phyloP scores from a whole-genome alignment of 2,329 filamentous ascomycete genomes.

The Dothidotthia symphoricarpi region DNA sequence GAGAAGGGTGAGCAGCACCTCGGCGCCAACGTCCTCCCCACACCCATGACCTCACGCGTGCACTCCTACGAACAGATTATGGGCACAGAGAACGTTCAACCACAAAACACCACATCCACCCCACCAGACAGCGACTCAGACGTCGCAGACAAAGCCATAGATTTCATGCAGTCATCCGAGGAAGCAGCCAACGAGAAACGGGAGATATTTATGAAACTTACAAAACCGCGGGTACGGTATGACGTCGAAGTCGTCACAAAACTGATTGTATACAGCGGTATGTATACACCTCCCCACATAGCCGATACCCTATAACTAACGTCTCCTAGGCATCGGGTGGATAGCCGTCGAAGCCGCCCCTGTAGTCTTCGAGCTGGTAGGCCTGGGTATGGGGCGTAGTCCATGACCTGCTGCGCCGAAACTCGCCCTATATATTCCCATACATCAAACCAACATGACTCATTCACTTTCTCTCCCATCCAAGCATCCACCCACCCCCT shows the following conservation, averaged over 20 bases:
- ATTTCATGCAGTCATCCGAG: constrained; percentile 17
- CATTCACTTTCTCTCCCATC: too few species aligned
- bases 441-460: too few species aligned
- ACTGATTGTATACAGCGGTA: constrained; percentile 89
- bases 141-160: constrained; percentile 24
- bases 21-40: constrained; percentile 47
- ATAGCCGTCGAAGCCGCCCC: constrained; percentile 75
- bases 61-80: constrained; percentile 71
- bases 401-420: too few species aligned
- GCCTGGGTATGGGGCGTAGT: constrained; percentile 42
- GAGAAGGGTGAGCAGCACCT: constrained; percentile 36
- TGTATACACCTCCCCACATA: constrained; percentile 26
- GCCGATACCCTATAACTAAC: constrained; percentile 1
- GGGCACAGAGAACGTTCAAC: constrained; percentile 59
- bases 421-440: too few species aligned
- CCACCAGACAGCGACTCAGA: constrained; percentile 38
- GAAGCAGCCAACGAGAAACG: constrained; percentile 42
- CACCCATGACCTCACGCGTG: constrained; percentile 50
- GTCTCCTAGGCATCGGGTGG: constrained; percentile 70
- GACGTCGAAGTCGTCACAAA: constrained; percentile 99
- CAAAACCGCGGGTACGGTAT: constrained; percentile 86
- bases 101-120: constrained; percentile 8
- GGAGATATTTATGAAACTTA: constrained; percentile 80
- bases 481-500: too few species aligned
- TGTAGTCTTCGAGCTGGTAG: constrained; percentile 65